Base-by-base conservation (phyloP, 2,329 filamentous ascomycete genomes). In the Graphilbum sp. region DNA sequence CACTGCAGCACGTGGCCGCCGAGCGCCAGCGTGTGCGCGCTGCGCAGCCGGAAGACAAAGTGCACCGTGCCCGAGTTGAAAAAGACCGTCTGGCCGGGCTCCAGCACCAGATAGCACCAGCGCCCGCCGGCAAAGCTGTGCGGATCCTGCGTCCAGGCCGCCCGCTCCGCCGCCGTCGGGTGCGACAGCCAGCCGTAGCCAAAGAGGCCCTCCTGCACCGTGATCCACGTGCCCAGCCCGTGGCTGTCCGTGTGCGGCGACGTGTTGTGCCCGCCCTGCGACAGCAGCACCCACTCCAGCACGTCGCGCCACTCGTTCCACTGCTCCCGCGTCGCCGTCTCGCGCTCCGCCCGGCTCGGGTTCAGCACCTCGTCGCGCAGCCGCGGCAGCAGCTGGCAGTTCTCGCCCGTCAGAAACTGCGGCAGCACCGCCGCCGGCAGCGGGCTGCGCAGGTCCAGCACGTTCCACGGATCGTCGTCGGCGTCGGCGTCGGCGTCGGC, bases 321-420 rank as follows among this genome's bases (percentile, higher is more conserved):
- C 23, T 55, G 43, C 37, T 50, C 42, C 8, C 42, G 42, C 17
- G 47, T 44, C 1, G 49, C 52, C 23, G 45, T 44, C n/a, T 43
- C 45, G 33, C 52, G 48, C 40, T 52, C 49, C 4, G 49, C 50
- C 15, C 49, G 47, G 21, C 40, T 35, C 38, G 56, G 61, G 48
- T 64, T 64, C 16, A 67, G 50, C 46, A 50, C 46, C 9, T 47
- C 43, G 43, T 52, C 47, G 4, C 50, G 49, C 24, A 54, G 42
- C 12, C 47, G 46, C 12, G 47, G 49, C 18, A 54, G 46, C 25
- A 54, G 44, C 39, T 52, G 49, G 34, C 50, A 53, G 36, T 53
- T 52, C 32, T 51, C 48, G 12, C 47, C 44, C 2, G 46, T 49
- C 39, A 52, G 25, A 32, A 53, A 52, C 17, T 35, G 37, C 13